Evolutionary conservation across 2,329 filamentous ascomycete species (phyloP), one percentile per base, ranked within the genome.

Genomic region (Fusarium transvaalense): DNA sequence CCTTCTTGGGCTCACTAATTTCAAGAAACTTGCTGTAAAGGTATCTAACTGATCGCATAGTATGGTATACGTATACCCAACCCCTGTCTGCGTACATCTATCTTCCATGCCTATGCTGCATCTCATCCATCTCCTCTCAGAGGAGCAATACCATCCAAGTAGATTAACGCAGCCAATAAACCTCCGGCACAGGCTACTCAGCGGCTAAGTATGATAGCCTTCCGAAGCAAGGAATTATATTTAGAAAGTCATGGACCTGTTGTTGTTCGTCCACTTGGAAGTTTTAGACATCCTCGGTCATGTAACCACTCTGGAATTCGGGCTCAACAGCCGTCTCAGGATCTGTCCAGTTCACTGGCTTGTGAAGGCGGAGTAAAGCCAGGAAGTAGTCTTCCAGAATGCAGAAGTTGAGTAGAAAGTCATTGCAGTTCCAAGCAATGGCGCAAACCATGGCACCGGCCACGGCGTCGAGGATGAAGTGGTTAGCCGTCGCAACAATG

Each of bases 401-500:
- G 32, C 91, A 78, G 56, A 92, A 76, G 75, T 92, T 92, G 55
- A 91, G 78, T 56, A 92, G 75, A 17, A 85, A 72, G 31, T 76
- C 76, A 69, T 86, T 87, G 46, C 77, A 77, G 57, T 84, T 77
- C 90, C 90, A 92, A 1, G 89, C 89, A 7, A 91, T 66, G 5
- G 81, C 82, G 71, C 90, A 92, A 5, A 92, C 89, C 32, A 86
- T 73, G 8, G 89, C 87, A 15, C 90, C 91, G 0, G 89, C 91
- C 3, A 92, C 85, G 0, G 91, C 90, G 75, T 92, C 91, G 9
- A 92, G 84, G 47, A 92, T 84, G 75, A 92, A 91, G 77, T 92
- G 90, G 76, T 92, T 92, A 45, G 90, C 90, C 0, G 90, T 92
- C 5, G 90, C 87, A 25, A 92, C 83, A 68, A 92, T 92, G 27